Evolutionary conservation across 169 alveolate genomes (phyloP).

Genomic region (Babesia divergens): DNA sequence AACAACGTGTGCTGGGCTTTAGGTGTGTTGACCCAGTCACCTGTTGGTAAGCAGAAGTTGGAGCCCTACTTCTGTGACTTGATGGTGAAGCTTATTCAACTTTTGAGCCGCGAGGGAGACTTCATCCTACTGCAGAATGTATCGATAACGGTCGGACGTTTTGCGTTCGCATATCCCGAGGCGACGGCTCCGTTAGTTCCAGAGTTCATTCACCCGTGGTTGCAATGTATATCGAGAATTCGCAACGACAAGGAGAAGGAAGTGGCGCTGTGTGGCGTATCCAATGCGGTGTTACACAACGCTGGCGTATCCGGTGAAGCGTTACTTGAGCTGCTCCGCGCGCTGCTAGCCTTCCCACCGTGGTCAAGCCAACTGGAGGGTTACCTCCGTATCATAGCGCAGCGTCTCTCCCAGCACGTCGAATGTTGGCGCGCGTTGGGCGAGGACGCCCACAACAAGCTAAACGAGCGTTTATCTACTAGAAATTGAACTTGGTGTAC

Average conservation of each 20-base stretch:
- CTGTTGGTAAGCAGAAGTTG: slow-evolving; percentile 4
- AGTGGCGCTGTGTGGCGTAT: slow-evolving; percentile 1
- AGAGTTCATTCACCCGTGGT: slow-evolving; percentile 25
- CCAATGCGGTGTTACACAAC: background rate
- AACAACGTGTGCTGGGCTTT: slow-evolving; percentile 39
- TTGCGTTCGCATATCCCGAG: slow-evolving; percentile 16
- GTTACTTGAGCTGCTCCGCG: slow-evolving; percentile 1
- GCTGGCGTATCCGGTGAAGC: slow-evolving; percentile 3
- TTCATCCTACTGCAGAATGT: slow-evolving; percentile 32
- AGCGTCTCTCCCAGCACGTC: slow-evolving; percentile 2
- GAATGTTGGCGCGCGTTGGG: slow-evolving; percentile 3
- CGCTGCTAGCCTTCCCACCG: slow-evolving; percentile 8
- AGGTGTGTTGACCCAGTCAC: slow-evolving; percentile 13
- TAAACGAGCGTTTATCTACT: slow-evolving; percentile 1
- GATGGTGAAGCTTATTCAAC: background rate
- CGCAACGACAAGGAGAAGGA: slow-evolving; percentile 20
- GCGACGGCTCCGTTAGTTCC: background rate
- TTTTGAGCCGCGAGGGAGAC: slow-evolving; percentile 8
- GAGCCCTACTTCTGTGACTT: slow-evolving; percentile 16
- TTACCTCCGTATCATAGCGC: background rate
- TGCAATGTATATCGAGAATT: background rate
- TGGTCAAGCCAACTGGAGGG: slow-evolving; percentile 9
- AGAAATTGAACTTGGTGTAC: background rate
- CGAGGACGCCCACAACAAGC: background rate
- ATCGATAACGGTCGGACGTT: slow-evolving; percentile 40